Evolutionary conservation across 1,284 basidiomycete species (phyloP).

Genomic region (Cerrena zonata): DNA sequence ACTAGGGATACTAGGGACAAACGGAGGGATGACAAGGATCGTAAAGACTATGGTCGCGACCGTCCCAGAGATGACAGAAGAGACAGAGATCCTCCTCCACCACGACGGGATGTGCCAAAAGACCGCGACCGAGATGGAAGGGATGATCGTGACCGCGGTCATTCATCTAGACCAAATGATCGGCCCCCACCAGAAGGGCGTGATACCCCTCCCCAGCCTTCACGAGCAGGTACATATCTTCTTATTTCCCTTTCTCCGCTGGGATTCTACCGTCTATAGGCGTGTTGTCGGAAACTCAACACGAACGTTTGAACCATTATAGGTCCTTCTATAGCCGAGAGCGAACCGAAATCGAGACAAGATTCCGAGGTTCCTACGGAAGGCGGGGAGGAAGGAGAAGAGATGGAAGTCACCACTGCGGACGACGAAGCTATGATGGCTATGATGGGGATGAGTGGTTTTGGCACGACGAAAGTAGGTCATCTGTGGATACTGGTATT

Average conservation of each 20-base stretch:
- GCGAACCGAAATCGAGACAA: constrained; percentile 14
- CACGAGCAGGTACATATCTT: constrained; percentile 12
- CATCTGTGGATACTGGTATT: neutral
- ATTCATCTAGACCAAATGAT: neutral
- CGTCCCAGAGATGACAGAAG: too few relatives aligned
- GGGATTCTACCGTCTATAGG: constrained; percentile 5
- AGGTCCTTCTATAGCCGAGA: neutral
- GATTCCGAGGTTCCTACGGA: constrained; percentile 34
- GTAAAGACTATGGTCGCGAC: constrained; percentile 19
- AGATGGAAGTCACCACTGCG: constrained; percentile 61
- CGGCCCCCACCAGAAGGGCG: neutral
- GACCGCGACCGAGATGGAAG: neutral
- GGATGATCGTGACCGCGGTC: too few relatives aligned
- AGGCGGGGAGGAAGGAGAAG: constrained; percentile 49
- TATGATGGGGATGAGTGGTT: constrained; percentile 86
- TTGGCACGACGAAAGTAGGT: constrained; percentile 83
- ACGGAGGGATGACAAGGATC: constrained; percentile 13
- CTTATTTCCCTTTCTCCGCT: constrained; percentile 9
- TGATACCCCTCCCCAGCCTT: constrained; percentile 12
- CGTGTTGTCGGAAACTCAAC: neutral
- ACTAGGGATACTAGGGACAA: constrained; percentile 22
- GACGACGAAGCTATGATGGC: constrained; percentile 82
- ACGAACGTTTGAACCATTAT: neutral
- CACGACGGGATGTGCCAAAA: neutral
- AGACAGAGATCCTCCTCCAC: neutral